Evolutionary conservation across 495 filamentous ascomycete species (phyloP).

Genomic region (Penicillium egyptiacum): DNA sequence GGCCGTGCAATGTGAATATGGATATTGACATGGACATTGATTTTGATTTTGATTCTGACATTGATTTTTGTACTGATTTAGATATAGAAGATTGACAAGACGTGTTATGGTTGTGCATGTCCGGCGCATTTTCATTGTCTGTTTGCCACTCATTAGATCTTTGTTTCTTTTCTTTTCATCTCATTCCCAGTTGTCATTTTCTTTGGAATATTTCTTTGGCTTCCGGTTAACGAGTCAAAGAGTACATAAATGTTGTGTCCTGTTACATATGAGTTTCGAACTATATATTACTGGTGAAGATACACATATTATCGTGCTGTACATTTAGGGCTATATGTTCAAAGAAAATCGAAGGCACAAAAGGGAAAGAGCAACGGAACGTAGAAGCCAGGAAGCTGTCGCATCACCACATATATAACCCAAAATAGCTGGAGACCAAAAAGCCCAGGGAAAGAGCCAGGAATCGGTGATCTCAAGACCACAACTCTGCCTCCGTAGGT

Average conservation of each 20-base stretch:
- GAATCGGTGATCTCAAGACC: constrained; percentile 19
- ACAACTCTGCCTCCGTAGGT: constrained; percentile 24
- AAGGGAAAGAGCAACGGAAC: not conserved
- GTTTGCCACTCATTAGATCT: constrained; percentile 9
- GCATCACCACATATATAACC: not conserved
- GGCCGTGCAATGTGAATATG: constrained; percentile 9
- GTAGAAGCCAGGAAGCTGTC: not conserved
- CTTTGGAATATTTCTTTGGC: not conserved
- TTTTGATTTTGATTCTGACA: constrained; percentile 4
- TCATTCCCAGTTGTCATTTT: not conserved
- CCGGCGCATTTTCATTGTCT: constrained; percentile 15
- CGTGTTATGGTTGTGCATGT: constrained; percentile 23
- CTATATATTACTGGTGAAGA: not conserved
- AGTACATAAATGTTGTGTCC: not conserved
- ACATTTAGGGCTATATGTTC: not conserved
- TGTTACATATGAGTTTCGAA: not conserved
- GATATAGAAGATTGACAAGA: constrained; percentile 28
- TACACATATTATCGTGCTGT: not conserved
- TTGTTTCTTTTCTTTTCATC: not conserved
- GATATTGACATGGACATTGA: constrained; percentile 12
- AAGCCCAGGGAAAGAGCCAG: not conserved
- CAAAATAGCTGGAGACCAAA: not conserved
- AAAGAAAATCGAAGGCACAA: not conserved
- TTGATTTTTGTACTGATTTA: constrained; percentile 10
- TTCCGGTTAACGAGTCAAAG: constrained; percentile 8